Evolutionary conservation across 1,139 yeast species (phyloP).

Genomic region (Kazachstania sp.): DNA sequence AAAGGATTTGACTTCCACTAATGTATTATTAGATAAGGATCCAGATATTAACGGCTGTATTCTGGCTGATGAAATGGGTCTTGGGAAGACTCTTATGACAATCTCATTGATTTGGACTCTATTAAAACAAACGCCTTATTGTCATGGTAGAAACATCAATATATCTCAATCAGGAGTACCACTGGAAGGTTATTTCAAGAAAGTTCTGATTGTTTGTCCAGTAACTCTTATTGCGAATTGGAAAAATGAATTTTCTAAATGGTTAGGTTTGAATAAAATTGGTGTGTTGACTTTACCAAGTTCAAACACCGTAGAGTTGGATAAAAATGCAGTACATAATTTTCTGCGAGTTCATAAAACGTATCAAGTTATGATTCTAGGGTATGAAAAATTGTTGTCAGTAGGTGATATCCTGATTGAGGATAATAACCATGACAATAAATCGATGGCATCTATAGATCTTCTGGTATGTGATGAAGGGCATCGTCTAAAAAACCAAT

Average conservation of each 20-base stretch:
- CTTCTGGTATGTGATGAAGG: constrained; percentile 91
- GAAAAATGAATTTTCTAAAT: constrained; percentile 79
- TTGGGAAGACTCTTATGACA: constrained; percentile 87
- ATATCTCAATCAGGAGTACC: constrained; percentile 27
- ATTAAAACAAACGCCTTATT: constrained; percentile 58
- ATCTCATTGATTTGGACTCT: constrained; percentile 80
- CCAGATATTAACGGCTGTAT: constrained; percentile 55
- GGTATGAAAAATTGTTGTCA: constrained; percentile 60
- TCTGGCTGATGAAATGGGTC: constrained; percentile 95
- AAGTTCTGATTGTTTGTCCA: constrained; percentile 80
- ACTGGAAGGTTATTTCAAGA: constrained; percentile 31
- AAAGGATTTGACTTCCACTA: constrained; percentile 10
- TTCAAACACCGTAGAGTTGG: constrained; percentile 41
- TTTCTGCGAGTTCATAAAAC: constrained; percentile 60
- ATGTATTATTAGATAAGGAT: constrained; percentile 33
- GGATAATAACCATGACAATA: constrained; percentile 10
- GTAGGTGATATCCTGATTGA: constrained; percentile 39
- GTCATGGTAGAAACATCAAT: constrained; percentile 16
- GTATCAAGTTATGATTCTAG: constrained; percentile 75
- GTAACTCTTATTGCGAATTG: constrained; percentile 84
- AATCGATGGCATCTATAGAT: constrained; percentile 38
- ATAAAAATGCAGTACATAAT: constrained; percentile 48
- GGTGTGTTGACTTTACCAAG: constrained; percentile 49
- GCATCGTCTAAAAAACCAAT: constrained; percentile 65
- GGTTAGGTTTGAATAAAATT: constrained; percentile 67